A percentile compares a stretch with the other conserved stretches of the same genome.
Conservation (phyloP, 2,329 filamentous ascomycete species). For the Fusarium anthophilum region DNA sequence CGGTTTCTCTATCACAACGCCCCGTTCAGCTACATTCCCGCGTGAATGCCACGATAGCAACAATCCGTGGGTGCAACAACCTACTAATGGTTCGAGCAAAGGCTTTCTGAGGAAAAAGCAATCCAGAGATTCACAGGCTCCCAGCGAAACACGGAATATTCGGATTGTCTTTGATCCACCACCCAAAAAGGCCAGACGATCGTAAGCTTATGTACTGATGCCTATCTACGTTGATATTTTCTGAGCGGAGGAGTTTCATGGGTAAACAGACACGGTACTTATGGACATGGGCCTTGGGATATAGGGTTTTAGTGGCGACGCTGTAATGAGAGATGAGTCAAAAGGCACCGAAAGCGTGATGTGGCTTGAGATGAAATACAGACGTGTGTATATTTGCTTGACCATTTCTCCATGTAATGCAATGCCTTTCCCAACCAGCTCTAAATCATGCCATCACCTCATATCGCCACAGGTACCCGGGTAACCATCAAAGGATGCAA, state of each 20-base stretch:
- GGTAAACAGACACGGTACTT: neutral
- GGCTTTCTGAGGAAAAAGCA: conserved; percentile 35
- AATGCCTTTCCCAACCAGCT: conserved; percentile 6
- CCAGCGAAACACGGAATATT: conserved; percentile 49
- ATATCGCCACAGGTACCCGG: conserved; percentile 15
- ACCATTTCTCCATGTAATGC: conserved; percentile 20
- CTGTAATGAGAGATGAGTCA: neutral
- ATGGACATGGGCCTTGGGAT: neutral
- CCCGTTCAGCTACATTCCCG: conserved; percentile 21
- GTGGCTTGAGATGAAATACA: conserved; percentile 5
- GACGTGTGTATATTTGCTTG: conserved; percentile 24
- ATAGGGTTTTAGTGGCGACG: neutral
- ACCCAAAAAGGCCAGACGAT: conserved; percentile 40
- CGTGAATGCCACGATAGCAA: conserved; percentile 20
- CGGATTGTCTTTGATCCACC: conserved; percentile 53
- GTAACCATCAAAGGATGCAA: conserved; percentile 26
- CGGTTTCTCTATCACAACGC: conserved; percentile 34
- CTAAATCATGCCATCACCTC: conserved; percentile 21
- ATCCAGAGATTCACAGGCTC: conserved; percentile 43
- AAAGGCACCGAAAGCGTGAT: neutral
- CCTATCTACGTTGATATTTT: neutral
- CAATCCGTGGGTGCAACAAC: conserved; percentile 34
- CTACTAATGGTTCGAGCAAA: neutral
- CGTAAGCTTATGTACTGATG: neutral
- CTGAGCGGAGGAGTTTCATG: conserved; percentile 10